Percentiles rank a stretch among this genome's conserved stretches.
phyloP scores from a whole-genome alignment of 2,329 filamentous ascomycete genomes.

The Bipolaris zeicola region DNA sequence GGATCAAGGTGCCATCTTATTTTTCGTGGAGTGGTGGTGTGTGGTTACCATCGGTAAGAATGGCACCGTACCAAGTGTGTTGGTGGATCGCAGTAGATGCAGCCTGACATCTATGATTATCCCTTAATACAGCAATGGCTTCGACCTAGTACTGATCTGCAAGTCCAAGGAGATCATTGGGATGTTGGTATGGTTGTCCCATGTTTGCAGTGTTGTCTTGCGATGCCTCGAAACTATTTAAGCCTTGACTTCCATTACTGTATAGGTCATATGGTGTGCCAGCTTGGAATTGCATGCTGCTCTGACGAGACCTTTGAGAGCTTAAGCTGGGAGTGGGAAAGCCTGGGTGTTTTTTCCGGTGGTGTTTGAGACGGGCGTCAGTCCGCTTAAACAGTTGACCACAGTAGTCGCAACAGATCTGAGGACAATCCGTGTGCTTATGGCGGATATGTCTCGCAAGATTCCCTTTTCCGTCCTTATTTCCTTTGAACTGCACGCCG shows the following conservation, averaged over 20 bases:
- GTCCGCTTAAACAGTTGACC: not conserved
- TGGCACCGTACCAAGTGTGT: not conserved
- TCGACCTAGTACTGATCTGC: not conserved
- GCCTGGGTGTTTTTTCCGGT: not conserved
- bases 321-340: not conserved
- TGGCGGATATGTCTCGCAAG: not conserved
- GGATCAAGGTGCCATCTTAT: too few relatives aligned
- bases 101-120: not conserved
- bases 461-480: not conserved
- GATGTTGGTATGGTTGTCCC: not conserved
- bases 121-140: too few relatives aligned
- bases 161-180: not conserved
- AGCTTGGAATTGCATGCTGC: not conserved
- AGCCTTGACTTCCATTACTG: not conserved
- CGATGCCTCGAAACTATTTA: not conserved
- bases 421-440: not conserved
- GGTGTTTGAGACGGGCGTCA: not conserved
- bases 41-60: not conserved
- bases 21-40: too few relatives aligned
- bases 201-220: not conserved
- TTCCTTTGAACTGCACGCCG: not conserved
- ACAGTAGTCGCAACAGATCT: not conserved
- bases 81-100: too few relatives aligned
- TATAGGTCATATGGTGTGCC: not conserved
- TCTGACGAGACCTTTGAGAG: not conserved